Base-by-base conservation (phyloP, 106 monocot genomes). In the Dioscorea dumetorum region DNA sequence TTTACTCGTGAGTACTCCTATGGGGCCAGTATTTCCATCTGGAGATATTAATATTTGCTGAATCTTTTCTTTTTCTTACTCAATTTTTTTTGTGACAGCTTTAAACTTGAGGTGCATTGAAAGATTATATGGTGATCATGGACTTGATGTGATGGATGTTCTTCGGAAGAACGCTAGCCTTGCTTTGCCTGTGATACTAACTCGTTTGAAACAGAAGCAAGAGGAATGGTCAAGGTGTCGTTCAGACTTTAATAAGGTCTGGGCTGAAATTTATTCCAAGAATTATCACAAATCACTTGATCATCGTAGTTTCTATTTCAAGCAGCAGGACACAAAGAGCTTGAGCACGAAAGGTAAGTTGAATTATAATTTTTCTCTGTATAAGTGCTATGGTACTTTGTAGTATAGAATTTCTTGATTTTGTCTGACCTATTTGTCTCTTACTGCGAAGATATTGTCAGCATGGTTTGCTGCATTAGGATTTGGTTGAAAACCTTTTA, bases 131-230 rank as follows among this genome's bases (percentile, higher is more conserved):
- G 61, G 60, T 22, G 67, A 75, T 15, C 50, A 75, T 33, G 66
- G 74, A 2, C 60, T 68, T 4, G 67, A 75, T 8, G 21, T 67
- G 11, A 33, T 68, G 31, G 61, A 75, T 51, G 12, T 59, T 51
- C 19, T 75, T 17, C 60, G 32, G 20, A 60, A 60, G 20, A 50
- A 74, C 24, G 28, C 58, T 19, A 28, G 57, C 48, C 22, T 22
- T 58, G 58, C 49, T 48, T 49, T 74, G 41, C 74, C 74, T 59
- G 66, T 74, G 12, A 32, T 74, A 58, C 57, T 59, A 14, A 58
- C 67, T 59, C 67, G 74, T 61, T 48, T 75, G 60, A 67, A 75
- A 51, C 67, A 75, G 34, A 75, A 75, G 52, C 59, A 67, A 68
- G 50, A 61, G 52, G 74, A 60, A 32, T 22, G 49, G 61, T 51